A percentile compares a stretch with the other conserved stretches of the same genome.
These are phyloP conservation scores for Skeletonema costatum DNA, from an alignment of 108 stramenopile genomes.

Conservation along the genomic window DNA sequence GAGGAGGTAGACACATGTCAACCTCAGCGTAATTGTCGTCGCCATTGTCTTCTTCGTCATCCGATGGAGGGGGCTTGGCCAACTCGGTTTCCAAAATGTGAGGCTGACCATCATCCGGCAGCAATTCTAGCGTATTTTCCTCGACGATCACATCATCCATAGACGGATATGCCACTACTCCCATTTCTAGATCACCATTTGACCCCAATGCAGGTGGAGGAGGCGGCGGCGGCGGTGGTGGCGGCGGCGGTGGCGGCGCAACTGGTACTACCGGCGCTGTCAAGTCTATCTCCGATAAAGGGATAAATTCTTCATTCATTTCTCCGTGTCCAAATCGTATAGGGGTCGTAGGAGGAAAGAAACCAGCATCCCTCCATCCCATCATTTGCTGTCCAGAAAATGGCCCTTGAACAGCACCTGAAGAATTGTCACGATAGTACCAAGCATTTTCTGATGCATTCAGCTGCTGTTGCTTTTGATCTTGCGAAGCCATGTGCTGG, in stretches of 20 bases:
- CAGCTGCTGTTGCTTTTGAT: constrained; percentile 8
- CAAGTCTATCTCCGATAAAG: constrained; percentile 37
- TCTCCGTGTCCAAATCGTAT: constrained; percentile 27
- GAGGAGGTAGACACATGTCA: constrained; percentile 34
- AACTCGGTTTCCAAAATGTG: constrained; percentile 11
- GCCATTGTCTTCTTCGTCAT: constrained; percentile 23
- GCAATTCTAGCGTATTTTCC: background rate
- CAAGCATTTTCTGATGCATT: constrained; percentile 48
- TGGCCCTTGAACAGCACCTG: constrained; percentile 75
- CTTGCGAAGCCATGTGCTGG: constrained; percentile 1
- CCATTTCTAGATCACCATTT: background rate
- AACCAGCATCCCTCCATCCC: constrained; percentile 73
- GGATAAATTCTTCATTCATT: constrained; percentile 21
- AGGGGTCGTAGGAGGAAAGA: constrained; percentile 44
- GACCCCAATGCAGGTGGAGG: background rate
- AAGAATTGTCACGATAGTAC: constrained; percentile 69
- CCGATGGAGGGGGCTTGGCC: constrained; percentile 14
- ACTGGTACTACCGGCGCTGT: background rate
- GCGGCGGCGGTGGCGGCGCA: constrained; percentile 8
- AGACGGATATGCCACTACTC: constrained; percentile 3
- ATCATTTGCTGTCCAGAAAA: constrained; percentile 54
- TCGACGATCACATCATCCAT: constrained; percentile 3
- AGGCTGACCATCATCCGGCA: background rate
- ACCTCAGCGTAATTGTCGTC: constrained; percentile 22
- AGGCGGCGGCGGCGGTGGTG: background rate